Percentiles rank a stretch among this genome's conserved stretches.
phyloP scores from a whole-genome alignment of 257 asterid genomes.

The Henckelia pumila region DNA sequence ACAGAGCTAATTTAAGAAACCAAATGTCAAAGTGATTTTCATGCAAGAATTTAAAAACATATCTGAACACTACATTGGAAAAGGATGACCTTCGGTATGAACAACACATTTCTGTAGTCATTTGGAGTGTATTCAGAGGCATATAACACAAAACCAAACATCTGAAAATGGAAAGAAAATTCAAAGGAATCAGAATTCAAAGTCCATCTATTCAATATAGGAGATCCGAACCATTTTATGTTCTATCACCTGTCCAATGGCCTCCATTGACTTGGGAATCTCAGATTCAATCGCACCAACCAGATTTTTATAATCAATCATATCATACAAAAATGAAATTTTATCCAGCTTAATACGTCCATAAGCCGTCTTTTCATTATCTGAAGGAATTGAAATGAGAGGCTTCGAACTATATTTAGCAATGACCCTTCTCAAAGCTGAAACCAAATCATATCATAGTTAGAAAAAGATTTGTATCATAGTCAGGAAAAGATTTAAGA shows the following conservation, averaged over 20 bases:
- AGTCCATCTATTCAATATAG: conserved; percentile 17
- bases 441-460: conserved; percentile 34
- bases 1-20: too few relatives aligned
- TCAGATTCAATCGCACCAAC: conserved; percentile 50
- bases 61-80: conserved; percentile 1
- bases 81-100: conserved; percentile 67
- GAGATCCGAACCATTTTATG: conserved; percentile 19
- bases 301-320: conserved; percentile 34
- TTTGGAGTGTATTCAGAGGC: conserved; percentile 61
- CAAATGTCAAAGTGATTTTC: too few relatives aligned
- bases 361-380: conserved; percentile 60
- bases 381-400: conserved; percentile 55
- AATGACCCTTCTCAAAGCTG: conserved; percentile 82
- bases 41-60: too few relatives aligned
- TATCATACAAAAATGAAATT: conserved; percentile 51
- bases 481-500: too few relatives aligned
- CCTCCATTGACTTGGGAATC: conserved; percentile 77
- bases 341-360: conserved; percentile 62
- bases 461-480: not conserved
- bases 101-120: conserved; percentile 47
- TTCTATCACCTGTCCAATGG: conserved; percentile 70
- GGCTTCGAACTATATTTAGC: conserved; percentile 52
- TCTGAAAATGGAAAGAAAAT: conserved; percentile 50
- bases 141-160: conserved; percentile 80
- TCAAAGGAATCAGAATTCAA: conserved; percentile 23